Evolutionary conservation across 257 asterid species (phyloP).

Genomic region (Apocynum venetum): DNA sequence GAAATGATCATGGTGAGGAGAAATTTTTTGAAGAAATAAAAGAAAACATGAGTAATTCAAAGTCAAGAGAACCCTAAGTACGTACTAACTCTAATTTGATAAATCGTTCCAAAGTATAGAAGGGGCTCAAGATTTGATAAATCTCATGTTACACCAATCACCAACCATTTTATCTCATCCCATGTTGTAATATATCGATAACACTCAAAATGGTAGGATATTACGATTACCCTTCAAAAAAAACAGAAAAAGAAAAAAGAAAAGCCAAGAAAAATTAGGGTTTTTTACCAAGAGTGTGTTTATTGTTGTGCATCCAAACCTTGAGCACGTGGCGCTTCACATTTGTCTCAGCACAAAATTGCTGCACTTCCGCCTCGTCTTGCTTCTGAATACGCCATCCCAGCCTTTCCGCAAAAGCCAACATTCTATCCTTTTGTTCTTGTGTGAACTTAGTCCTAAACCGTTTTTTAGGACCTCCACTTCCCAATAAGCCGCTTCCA

Average conservation of each 20-base stretch:
- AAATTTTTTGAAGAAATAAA: too few species aligned
- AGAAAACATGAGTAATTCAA: too few species aligned
- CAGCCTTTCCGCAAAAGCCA: constrained; percentile 41
- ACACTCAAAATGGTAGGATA: too few species aligned
- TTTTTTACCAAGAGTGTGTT: constrained; percentile 47
- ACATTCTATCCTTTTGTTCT: constrained; percentile 57
- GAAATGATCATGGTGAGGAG: too few species aligned
- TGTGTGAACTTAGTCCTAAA: constrained; percentile 46
- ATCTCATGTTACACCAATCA: too few species aligned
- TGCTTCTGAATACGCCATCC: constrained; percentile 55
- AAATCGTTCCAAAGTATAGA: too few species aligned
- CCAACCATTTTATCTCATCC: too few species aligned
- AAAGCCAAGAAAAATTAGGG: constrained; percentile 18
- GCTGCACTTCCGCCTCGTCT: constrained; percentile 41
- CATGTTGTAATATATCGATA: too few species aligned
- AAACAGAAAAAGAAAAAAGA: background rate
- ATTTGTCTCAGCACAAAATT: constrained; percentile 53
- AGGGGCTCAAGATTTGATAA: too few species aligned
- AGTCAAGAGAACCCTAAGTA: too few species aligned
- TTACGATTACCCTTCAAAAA: too few species aligned
- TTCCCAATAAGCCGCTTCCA: constrained; percentile 11
- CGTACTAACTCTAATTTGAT: too few species aligned
- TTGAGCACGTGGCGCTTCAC: constrained; percentile 52
- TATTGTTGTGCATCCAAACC: constrained; percentile 78
- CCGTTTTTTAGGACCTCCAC: constrained; percentile 33